These are phyloP conservation scores for Cercospora berteroae DNA, from an alignment of 2,329 filamentous ascomycete species.

Conservation along the genomic window DNA sequence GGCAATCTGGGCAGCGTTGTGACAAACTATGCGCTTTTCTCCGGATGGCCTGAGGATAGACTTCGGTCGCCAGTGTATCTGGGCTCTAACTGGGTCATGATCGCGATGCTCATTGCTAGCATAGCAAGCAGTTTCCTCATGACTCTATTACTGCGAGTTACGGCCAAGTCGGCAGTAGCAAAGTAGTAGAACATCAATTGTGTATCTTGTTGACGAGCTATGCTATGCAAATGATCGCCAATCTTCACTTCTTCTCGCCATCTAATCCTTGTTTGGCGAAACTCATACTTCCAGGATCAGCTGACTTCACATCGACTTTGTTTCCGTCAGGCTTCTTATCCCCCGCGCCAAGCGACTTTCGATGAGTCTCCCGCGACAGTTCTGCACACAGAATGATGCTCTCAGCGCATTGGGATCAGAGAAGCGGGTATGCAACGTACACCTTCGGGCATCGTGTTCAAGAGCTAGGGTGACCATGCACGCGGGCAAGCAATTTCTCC, in stretches of 20 bases:
- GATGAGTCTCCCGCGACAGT: neutral
- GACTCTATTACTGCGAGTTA: conserved; percentile 59
- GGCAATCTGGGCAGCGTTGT: conserved; percentile 83
- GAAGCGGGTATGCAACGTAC: neutral
- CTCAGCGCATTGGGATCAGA: neutral
- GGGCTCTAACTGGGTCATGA: conserved; percentile 78
- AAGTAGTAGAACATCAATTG: neutral
- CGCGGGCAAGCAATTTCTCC: neutral
- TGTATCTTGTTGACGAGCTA: neutral
- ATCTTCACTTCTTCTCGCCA: neutral
- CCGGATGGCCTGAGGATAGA: conserved; percentile 77
- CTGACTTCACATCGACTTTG: neutral
- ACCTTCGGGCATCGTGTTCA: neutral
- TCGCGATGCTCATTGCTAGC: conserved; percentile 76
- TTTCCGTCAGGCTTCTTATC: neutral
- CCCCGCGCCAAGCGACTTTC: neutral
- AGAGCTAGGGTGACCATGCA: neutral
- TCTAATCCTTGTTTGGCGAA: neutral
- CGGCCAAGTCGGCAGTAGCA: neutral
- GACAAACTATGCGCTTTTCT: conserved; percentile 86
- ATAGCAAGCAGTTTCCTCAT: conserved; percentile 70
- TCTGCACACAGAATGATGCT: neutral
- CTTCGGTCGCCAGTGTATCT: conserved; percentile 43
- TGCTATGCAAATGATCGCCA: neutral
- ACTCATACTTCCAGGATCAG: neutral